A percentile compares a stretch with the other conserved stretches of the same genome.
phyloP scores from a whole-genome alignment of 208 protist genomes.

The Leishmania turanica region DNA sequence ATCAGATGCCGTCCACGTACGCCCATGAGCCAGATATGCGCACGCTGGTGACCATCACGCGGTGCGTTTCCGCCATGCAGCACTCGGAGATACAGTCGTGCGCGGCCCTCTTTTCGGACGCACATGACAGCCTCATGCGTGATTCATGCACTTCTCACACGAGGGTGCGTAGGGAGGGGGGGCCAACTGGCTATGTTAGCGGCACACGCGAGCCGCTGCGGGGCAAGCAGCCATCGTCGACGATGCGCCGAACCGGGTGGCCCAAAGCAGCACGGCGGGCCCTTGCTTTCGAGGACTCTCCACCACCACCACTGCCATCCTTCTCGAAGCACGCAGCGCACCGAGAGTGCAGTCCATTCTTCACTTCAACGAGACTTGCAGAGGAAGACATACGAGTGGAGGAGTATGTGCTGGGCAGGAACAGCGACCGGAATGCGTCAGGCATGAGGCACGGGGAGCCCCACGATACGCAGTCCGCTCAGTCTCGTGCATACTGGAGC shows the following conservation, averaged over 20 bases:
- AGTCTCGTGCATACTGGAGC: neutral
- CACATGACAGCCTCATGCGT: neutral
- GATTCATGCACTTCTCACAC: neutral
- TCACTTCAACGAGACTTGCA: neutral
- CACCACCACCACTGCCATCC: neutral
- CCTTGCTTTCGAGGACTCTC: neutral
- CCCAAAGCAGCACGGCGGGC: neutral
- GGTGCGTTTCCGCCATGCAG: constrained; percentile 23
- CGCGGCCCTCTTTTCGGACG: constrained; percentile 1
- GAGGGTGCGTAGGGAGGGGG: neutral
- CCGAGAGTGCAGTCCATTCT: neutral
- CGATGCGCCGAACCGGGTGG: neutral
- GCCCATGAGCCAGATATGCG: constrained; percentile 27
- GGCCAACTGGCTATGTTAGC: neutral
- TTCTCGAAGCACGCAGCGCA: neutral
- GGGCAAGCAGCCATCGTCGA: neutral
- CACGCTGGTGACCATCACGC: constrained; percentile 15
- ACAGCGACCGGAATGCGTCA: neutral
- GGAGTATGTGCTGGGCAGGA: neutral
- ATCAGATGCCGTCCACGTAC: constrained; percentile 8
- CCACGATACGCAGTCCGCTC: neutral
- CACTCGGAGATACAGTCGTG: constrained; percentile 8
- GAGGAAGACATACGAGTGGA: neutral
- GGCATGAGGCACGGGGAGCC: neutral
- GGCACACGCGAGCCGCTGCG: neutral